A percentile compares a stretch with the other conserved stretches of the same genome.
Conservation (phyloP, 192 early-diverging fungal genomes). For the Coemansia sp. region DNA sequence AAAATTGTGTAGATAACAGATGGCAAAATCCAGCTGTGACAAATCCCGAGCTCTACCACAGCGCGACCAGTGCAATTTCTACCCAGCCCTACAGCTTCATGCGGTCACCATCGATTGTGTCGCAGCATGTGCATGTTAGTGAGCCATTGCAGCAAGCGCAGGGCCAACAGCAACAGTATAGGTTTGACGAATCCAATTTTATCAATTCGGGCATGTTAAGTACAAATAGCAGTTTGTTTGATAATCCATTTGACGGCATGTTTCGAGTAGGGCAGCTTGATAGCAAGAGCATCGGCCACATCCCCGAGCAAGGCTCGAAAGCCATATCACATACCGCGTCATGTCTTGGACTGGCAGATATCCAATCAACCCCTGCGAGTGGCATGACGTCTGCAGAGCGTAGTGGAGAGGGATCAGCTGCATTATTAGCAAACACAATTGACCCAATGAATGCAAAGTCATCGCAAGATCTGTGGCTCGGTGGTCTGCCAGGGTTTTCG, state of each 20-base stretch:
- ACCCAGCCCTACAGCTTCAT: slow-evolving; percentile 6
- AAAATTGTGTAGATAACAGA: slow-evolving; percentile 39
- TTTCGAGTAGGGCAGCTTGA: slow-evolving; percentile 8
- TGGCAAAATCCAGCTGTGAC: slow-evolving; percentile 21
- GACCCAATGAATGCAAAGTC: not conserved
- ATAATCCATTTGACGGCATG: slow-evolving; percentile 11
- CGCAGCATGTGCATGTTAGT: slow-evolving; percentile 12
- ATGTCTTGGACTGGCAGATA: slow-evolving; percentile 26
- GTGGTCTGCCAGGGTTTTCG: not conserved
- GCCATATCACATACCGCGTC: slow-evolving; percentile 1
- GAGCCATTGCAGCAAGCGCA: slow-evolving; percentile 12
- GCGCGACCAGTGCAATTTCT: not conserved
- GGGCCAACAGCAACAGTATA: slow-evolving; percentile 4
- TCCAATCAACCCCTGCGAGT: slow-evolving; percentile 2
- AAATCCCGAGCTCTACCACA: slow-evolving; percentile 2
- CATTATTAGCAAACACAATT: not conserved
- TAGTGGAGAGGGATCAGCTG: not conserved
- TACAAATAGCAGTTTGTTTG: slow-evolving; percentile 15
- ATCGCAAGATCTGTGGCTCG: not conserved
- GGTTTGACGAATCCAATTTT: slow-evolving; percentile 1
- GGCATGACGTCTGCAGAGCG: not conserved
- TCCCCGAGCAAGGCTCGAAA: slow-evolving; percentile 6
- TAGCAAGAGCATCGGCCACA: not conserved
- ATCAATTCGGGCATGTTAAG: slow-evolving; percentile 10
- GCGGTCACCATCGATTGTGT: slow-evolving; percentile 17